These are phyloP conservation scores for Syncephalastrum sp. DNA, from an alignment of 371 early-diverging fungal species.

Conservation along the genomic window DNA sequence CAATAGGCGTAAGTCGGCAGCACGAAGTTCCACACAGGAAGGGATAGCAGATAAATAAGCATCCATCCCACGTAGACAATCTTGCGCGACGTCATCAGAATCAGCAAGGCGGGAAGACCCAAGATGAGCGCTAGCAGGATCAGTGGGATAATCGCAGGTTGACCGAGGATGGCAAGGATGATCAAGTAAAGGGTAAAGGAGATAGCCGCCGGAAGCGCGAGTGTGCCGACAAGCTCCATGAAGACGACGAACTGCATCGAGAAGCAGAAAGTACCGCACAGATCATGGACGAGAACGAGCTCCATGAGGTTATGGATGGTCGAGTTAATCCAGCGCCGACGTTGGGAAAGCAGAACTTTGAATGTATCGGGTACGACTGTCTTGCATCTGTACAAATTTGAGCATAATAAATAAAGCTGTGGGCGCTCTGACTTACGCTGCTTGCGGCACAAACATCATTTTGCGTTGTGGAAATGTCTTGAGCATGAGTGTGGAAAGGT, in stretches of 20 bases:
- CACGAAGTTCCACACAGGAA: conserved; percentile 96
- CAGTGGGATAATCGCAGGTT: conserved; percentile 68
- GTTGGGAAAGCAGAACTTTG: conserved; percentile 76
- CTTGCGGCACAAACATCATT: conserved; percentile 91
- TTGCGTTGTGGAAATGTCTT: conserved; percentile 88
- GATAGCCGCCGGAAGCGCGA: conserved; percentile 83
- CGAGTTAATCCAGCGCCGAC: conserved; percentile 91
- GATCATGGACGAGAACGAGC: conserved; percentile 75
- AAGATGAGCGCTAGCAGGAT: conserved; percentile 69
- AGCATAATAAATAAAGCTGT: too few species aligned
- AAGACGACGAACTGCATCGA: conserved; percentile 90
- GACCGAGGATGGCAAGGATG: conserved; percentile 45
- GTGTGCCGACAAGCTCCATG: conserved; percentile 84
- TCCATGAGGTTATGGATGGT: conserved; percentile 89
- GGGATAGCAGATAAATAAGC: conserved; percentile 85
- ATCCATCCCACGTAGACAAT: conserved; percentile 95
- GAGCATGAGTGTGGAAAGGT: conserved; percentile 92
- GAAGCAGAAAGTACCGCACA: conserved; percentile 91
- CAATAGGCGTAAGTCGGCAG: conserved; percentile 97
- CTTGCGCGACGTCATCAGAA: conserved; percentile 87
- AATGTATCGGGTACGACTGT: conserved; percentile 86
- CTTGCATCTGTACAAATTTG: conserved; percentile 50
- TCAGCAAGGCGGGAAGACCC: conserved; percentile 83
- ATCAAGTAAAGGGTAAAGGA: conserved; percentile 62
- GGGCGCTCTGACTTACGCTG: conserved; percentile 23